These are phyloP conservation scores for Penicillium verrucosum DNA, from an alignment of 2,329 filamentous ascomycete species.

Conservation along the genomic window DNA sequence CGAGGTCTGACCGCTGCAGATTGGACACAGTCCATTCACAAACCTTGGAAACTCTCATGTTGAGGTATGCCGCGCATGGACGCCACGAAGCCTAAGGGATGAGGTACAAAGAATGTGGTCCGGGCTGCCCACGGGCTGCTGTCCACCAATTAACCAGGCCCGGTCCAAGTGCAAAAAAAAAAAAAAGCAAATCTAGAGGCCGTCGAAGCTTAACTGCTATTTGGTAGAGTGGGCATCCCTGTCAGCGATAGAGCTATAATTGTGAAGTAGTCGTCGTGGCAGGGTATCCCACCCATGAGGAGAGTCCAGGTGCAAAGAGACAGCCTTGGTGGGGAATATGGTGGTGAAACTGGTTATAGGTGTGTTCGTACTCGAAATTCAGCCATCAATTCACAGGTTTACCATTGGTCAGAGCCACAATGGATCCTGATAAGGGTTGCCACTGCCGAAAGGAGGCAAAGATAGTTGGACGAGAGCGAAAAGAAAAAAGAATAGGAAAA, in stretches of 20 bases:
- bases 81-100: constrained; percentile 84
- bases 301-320: constrained; percentile 44
- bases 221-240: constrained; percentile 55
- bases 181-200: not conserved
- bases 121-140: constrained; percentile 63
- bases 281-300: constrained; percentile 72
- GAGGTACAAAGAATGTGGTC: constrained; percentile 70
- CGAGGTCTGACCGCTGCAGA: constrained; percentile 40
- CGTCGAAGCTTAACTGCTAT: not conserved
- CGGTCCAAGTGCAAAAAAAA: not conserved
- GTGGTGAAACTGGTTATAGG: constrained; percentile 40
- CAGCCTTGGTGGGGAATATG: constrained; percentile 54
- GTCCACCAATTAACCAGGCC: constrained; percentile 64
- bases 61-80: constrained; percentile 82
- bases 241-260: constrained; percentile 45
- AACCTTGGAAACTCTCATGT: constrained; percentile 57
- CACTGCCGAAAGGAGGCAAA: constrained; percentile 30
- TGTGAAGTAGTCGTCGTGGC: constrained; percentile 16
- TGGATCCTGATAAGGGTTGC: constrained; percentile 24
- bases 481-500: too few species aligned
- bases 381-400: not conserved
- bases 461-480: constrained; percentile 29
- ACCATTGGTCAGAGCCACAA: not conserved
- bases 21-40: constrained; percentile 61
- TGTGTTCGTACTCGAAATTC: not conserved